Conservation (phyloP, 495 filamentous ascomycete species). For the Penicillium riverlandense region DNA sequence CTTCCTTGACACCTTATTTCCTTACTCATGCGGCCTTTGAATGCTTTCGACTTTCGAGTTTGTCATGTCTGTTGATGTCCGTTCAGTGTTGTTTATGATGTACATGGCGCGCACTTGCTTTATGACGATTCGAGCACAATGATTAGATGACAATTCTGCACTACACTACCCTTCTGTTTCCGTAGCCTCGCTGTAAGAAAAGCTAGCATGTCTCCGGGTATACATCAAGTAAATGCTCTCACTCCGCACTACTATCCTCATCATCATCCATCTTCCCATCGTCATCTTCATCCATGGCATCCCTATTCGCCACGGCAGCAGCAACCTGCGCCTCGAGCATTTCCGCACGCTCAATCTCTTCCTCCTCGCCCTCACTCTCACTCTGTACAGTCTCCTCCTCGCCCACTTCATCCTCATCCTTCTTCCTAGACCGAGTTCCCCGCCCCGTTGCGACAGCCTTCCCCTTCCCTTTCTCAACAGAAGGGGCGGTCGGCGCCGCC, state of each 20-base stretch:
- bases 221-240: conserved; percentile 6
- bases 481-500: conserved; percentile 11
- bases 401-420: neutral
- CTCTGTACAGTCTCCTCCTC: neutral
- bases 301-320: conserved; percentile 19
- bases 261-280: conserved; percentile 10
- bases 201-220: neutral
- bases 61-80: neutral
- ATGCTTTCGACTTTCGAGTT: neutral
- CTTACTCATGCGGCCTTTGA: conserved; percentile 11
- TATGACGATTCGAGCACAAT: neutral
- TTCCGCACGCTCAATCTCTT: conserved; percentile 24
- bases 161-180: too few relatives aligned
- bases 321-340: conserved; percentile 23
- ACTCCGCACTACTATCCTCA: conserved; percentile 7
- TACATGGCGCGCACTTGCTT: too few relatives aligned
- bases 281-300: conserved; percentile 9
- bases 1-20: conserved; percentile 1
- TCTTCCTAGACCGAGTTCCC: conserved; percentile 6
- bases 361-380: conserved; percentile 31
- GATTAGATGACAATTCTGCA: neutral
- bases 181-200: neutral
- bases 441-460: conserved; percentile 10
- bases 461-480: conserved; percentile 9
- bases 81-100: neutral